Base-by-base conservation (phyloP, 2,329 filamentous ascomycete species). In the Hypomyces rosellus region DNA sequence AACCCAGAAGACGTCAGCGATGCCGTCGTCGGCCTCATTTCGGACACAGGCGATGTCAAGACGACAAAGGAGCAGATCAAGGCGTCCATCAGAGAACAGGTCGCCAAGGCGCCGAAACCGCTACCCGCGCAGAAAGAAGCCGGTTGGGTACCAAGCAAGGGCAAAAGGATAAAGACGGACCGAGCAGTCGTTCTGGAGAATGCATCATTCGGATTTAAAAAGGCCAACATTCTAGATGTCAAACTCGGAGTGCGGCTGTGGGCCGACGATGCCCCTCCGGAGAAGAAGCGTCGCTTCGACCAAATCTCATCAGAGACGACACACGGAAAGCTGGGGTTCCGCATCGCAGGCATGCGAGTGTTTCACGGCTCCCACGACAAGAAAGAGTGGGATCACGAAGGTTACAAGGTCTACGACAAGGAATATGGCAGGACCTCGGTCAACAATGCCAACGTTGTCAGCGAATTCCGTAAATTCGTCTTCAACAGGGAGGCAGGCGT, bases 161-260 rank as follows among this genome's bases (percentile, higher is more conserved):
- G 68, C 42, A 73, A 72, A 49, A 78, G 73, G 61, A 91, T 97
- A 53, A 76, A 81, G 20, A 96, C 90, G 0, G 84, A 90, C 49
- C 76, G 82, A 49, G 88, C 88, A 2, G 84, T 96, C 15, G 90
- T 95, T 12, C 74, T 97, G 25, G 86, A 91, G 63, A 96, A 96
- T 65, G 80, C 88, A 6, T 84, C 89, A 0, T 78, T 81, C 56
- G 89, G 89, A 1, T 97, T 91, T 73, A 81, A 80, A 61, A 80
- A 81, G 52, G 89, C 93, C 6, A 97, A 96, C 60, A 89, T 99
- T 7, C 74, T 99, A 51, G 93, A 99, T 64, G 81, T 95, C 57
- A 99, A 99, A 72, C 81, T 99, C 16, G 93, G 93, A 40, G 78
- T 84, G 45, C 80, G 88, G 33, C 72, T 99, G 5, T 97, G 90